Conservation (phyloP, 1,284 basidiomycete genomes). For the Peniophora sp. region DNA sequence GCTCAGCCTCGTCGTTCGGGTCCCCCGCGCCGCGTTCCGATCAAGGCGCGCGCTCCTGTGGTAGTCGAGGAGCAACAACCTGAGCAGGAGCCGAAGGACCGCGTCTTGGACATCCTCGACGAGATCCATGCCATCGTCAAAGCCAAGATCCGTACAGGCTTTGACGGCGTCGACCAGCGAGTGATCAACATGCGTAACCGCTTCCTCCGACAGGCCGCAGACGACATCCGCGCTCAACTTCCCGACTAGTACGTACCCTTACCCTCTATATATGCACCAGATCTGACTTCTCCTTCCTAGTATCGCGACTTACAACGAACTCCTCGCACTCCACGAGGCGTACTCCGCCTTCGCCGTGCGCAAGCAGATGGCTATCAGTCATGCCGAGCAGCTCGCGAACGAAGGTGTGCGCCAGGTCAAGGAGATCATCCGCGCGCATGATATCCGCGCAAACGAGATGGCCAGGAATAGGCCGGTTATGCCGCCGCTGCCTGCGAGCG, state of each 20-base stretch:
- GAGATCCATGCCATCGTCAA: not conserved
- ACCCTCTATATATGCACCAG: not conserved
- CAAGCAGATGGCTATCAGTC: not conserved
- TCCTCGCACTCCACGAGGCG: not conserved
- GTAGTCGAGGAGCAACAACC: not conserved
- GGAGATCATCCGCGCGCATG: not conserved
- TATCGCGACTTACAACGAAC: not conserved
- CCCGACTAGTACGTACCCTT: not conserved
- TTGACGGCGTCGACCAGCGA: not conserved
- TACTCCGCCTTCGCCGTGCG: not conserved
- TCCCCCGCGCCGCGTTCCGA: not conserved
- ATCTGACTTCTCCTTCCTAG: not conserved
- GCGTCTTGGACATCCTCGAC: not conserved
- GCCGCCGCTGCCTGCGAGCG: not conserved
- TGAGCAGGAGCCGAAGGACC: not conserved
- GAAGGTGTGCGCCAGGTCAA: not conserved
- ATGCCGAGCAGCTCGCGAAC: not conserved
- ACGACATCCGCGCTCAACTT: not conserved
- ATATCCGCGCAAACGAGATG: not conserved
- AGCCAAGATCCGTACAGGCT: not conserved
- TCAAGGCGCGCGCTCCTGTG: not conserved
- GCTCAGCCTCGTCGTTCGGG: not conserved
- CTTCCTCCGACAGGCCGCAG: not conserved
- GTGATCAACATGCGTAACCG: not conserved
- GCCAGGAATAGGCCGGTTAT: not conserved